Evolutionary conservation across 306 rosid genomes (phyloP), one percentile per base, ranked within the genome.

Genomic region (Cucurbita argyrosperma): DNA sequence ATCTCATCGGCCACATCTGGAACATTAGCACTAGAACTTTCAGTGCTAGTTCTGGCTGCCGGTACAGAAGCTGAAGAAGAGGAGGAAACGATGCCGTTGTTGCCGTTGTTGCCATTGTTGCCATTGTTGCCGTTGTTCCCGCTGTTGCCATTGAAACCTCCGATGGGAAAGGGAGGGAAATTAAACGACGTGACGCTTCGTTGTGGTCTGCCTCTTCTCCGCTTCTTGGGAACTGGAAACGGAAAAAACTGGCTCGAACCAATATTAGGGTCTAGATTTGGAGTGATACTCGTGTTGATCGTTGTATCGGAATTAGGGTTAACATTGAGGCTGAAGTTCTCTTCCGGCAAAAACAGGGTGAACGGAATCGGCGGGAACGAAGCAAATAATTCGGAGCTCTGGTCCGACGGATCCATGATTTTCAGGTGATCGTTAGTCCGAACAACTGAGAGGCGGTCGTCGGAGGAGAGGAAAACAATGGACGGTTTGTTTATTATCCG

Each of bases 201-300:
- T 16, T 93, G 98, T 50, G 96, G 82, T 82, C 97, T 81, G 60
- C 97, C 98, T 57, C 96, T 87, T 55, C 97, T 72, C 53, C 92
- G 84, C 86, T 93, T 93, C 82, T 93, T 93, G 26, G 98, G 98
- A 69, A 93, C 65, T 38, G 94, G 56, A 79, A 93, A 85, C 1
- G 94, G 85, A 18, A 93, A 84, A 56, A 88, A 74, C 18, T 85
- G 82, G 63, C 30, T 71, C 8, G 83, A 66, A 71, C 46, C 74
- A 66, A 83, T 68, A 53, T 71, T 81, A 11, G 83, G 83, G 79
- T 80, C 73, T 67, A 81, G 76, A 51, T 37, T 68, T 14, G 76
- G 77, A 45, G 37, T 74, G 9, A 69, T 61, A 39, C 47, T 37
- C 50, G 63, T 54, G 39, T 30, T 71, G 57, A 43, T 72, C 23